Conservation (phyloP, 805 yeast species). For the Saturnispora quitensis region DNA sequence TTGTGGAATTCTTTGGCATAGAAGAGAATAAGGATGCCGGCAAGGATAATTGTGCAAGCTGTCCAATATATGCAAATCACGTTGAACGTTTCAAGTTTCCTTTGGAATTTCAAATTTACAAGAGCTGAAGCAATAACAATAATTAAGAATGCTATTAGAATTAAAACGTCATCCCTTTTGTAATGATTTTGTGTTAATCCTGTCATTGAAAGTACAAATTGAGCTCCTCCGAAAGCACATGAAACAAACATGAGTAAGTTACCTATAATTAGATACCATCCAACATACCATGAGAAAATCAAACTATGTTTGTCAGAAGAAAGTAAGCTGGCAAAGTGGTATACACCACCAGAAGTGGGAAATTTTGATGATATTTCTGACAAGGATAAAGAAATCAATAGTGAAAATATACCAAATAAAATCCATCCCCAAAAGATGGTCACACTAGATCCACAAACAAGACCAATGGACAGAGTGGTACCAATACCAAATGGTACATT, state of each 20-base stretch:
- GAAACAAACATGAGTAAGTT: slow-evolving; percentile 73
- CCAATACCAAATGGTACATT: slow-evolving; percentile 75
- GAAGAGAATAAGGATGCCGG: slow-evolving; percentile 52
- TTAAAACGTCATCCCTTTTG: slow-evolving; percentile 45
- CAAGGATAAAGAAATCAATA: slow-evolving; percentile 59
- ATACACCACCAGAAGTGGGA: slow-evolving; percentile 69
- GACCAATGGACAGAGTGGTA: slow-evolving; percentile 60
- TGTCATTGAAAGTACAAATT: slow-evolving; percentile 56
- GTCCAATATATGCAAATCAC: slow-evolving; percentile 70
- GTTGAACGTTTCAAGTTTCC: slow-evolving; percentile 53
- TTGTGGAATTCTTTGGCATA: slow-evolving; percentile 53
- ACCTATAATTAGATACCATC: slow-evolving; percentile 66
- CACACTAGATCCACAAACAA: slow-evolving; percentile 69
- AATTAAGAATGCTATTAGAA: slow-evolving; percentile 46
- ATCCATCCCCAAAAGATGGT: slow-evolving; percentile 72
- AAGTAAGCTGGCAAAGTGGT: slow-evolving; percentile 66
- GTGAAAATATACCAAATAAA: slow-evolving; percentile 51
- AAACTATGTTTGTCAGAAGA: slow-evolving; percentile 50
- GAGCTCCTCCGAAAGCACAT: slow-evolving; percentile 68
- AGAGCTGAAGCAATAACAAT: slow-evolving; percentile 53
- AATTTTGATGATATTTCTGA: slow-evolving; percentile 73
- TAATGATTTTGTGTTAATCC: slow-evolving; percentile 53
- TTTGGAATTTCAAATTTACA: slow-evolving; percentile 52
- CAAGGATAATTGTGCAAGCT: slow-evolving; percentile 56
- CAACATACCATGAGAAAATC: slow-evolving; percentile 65